Evolutionary conservation across 768 basidiomycete species (phyloP).

Genomic region (Agaricus subrufescens): DNA sequence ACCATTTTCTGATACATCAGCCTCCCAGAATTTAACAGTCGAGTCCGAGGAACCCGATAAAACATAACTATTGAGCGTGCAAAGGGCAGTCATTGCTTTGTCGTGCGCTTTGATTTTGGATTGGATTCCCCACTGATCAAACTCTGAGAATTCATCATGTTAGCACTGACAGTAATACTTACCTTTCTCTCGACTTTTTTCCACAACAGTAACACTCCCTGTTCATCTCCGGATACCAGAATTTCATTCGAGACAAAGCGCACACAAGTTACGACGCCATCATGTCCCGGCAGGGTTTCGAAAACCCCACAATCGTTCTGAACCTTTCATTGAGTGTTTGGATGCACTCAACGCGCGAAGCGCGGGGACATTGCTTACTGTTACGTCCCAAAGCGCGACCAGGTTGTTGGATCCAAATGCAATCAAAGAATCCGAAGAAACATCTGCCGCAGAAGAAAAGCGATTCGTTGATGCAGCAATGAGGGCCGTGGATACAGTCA

Average conservation of each 20-base stretch:
- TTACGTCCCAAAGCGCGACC: slow-evolving; percentile 40
- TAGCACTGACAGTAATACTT: not conserved
- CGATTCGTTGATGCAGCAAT: slow-evolving; percentile 47
- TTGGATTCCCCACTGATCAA: slow-evolving; percentile 53
- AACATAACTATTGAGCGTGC: slow-evolving; percentile 41
- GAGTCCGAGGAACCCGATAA: slow-evolving; percentile 85
- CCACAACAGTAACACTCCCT: slow-evolving; percentile 69
- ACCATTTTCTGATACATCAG: slow-evolving; percentile 29
- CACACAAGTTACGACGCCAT: slow-evolving; percentile 70
- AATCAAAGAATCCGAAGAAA: slow-evolving; percentile 35
- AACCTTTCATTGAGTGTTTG: slow-evolving; percentile 31
- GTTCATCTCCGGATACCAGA: slow-evolving; percentile 74
- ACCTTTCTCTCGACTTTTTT: slow-evolving; percentile 35
- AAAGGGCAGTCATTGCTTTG: slow-evolving; percentile 67
- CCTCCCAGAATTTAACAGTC: slow-evolving; percentile 68
- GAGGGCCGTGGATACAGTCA: slow-evolving; percentile 31
- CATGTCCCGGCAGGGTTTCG: slow-evolving; percentile 72
- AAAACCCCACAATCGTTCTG: slow-evolving; percentile 48
- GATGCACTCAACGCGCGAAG: not conserved
- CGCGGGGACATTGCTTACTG: slow-evolving; percentile 23
- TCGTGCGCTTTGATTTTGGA: slow-evolving; percentile 54
- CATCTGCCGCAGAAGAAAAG: slow-evolving; percentile 43
- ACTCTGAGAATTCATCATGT: not conserved
- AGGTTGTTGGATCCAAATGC: slow-evolving; percentile 45
- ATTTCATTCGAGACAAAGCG: slow-evolving; percentile 51